These are phyloP conservation scores for Dorcoceras hygrometricum DNA, from an alignment of 257 asterid genomes.

Conservation along the genomic window DNA sequence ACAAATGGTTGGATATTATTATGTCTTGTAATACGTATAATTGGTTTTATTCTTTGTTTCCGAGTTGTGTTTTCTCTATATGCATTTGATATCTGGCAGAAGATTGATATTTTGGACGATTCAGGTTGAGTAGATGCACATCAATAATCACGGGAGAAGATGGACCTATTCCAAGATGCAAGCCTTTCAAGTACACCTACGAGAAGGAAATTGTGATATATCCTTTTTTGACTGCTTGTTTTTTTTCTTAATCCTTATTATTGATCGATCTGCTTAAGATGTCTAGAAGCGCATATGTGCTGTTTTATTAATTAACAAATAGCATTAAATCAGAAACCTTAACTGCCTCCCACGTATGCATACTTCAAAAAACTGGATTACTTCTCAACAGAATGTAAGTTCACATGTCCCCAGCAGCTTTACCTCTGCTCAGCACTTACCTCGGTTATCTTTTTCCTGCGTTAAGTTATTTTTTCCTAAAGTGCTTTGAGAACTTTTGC, in stretches of 20 bases:
- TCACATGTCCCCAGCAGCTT: conserved; percentile 12
- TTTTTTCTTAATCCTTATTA: not conserved
- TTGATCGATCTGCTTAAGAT: conserved; percentile 10
- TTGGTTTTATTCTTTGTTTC: not conserved
- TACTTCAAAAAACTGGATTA: conserved; percentile 80
- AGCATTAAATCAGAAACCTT: conserved; percentile 40
- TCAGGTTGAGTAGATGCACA: conserved; percentile 44
- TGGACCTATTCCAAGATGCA: conserved; percentile 99
- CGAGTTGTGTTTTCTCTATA: conserved; percentile 7
- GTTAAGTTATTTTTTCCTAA: not conserved
- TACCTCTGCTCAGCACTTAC: not conserved
- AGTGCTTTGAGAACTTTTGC: conserved; percentile 19
- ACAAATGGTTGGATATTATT: not conserved
- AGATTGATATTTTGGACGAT: conserved; percentile 10
- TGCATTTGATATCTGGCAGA: conserved; percentile 19
- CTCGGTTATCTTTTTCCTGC: not conserved
- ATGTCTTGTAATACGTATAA: no score
- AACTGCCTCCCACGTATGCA: conserved; percentile 81
- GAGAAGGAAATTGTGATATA: conserved; percentile 70
- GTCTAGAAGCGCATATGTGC: not conserved
- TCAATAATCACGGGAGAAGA: conserved; percentile 91
- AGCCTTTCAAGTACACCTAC: conserved; percentile 96
- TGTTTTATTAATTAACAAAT: conserved; percentile 13
- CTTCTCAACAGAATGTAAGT: conserved; percentile 47
- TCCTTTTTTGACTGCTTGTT: conserved; percentile 39